These are phyloP conservation scores for Plasmodium gaboni DNA, from an alignment of 169 alveolate species.

Conservation along the genomic window DNA sequence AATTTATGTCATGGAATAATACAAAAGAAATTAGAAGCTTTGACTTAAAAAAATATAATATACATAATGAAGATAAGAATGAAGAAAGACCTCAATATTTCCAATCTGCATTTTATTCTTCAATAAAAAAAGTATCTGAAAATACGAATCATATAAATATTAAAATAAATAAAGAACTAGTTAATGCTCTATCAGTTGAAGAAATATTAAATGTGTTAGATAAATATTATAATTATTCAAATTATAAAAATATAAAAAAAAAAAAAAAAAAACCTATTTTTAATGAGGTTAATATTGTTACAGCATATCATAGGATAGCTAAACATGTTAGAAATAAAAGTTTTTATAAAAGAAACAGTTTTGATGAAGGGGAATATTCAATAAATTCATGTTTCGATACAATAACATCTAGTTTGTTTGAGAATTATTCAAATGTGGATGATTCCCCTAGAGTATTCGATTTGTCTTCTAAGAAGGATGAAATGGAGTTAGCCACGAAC, in stretches of 20 bases:
- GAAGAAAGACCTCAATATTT: neutral
- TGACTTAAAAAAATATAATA: conserved; percentile 38
- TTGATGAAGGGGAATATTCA: neutral
- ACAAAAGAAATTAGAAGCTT: conserved; percentile 59
- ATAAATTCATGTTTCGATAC: conserved; percentile 19
- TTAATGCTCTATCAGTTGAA: conserved; percentile 46
- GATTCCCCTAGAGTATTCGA: neutral
- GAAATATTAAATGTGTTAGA: conserved; percentile 24
- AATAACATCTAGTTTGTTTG: conserved; percentile 48
- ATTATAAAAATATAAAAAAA: neutral
- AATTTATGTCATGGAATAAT: conserved; percentile 67
- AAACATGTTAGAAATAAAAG: conserved; percentile 69
- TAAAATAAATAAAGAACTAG: conserved; percentile 55
- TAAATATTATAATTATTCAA: conserved; percentile 3
- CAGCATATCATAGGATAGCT: conserved; percentile 71
- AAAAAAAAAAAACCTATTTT: conserved; percentile 22
- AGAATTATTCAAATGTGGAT: conserved; percentile 19
- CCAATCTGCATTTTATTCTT: conserved; percentile 39
- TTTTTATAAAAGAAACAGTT: neutral
- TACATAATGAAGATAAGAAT: conserved; percentile 22
- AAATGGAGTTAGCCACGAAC: neutral
- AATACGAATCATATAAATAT: conserved; percentile 12
- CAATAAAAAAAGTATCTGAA: neutral
- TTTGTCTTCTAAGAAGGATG: neutral
- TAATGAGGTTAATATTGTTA: conserved; percentile 56